Base-by-base conservation (phyloP, 257 asterid species). In the Solanum neorickii region DNA sequence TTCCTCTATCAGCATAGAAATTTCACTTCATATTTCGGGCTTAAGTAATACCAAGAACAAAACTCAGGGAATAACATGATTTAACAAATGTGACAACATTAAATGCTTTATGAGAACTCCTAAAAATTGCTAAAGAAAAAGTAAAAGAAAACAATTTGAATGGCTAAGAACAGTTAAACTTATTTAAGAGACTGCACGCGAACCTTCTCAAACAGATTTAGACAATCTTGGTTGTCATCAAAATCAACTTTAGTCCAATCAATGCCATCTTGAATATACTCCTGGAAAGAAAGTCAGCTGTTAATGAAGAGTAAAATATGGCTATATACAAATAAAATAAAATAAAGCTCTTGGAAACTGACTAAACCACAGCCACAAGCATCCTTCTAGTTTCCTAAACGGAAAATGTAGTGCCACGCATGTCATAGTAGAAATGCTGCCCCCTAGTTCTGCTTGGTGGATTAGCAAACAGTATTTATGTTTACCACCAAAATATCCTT, bases 181-280 rank as follows among this genome's bases (percentile, higher is more conserved):
- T n/a, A 87, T 75, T 89, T 27, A 80, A 80, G 68, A 80, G 85
- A 31, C 69, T 82, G 42, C 3, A 3, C 85, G 31, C 69, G 23
- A 49, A 95, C 99, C 99, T 97, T 97, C 94, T 95, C 99, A 83
- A 97, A 97, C 83, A 97, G 95, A 92, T 96, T 93, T 87, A 97
- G 96, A 90, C 99, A 97, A 87, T 95, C 98, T 90, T 97, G 98
- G 90, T 97, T 97, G 93, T 97, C 99, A 86, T 97, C 99, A 91
- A 94, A 97, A 89, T 96, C 99, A 91, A 97, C 98, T 92, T 89
- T 97, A 46, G 96, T 93, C 99, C 99, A 97, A 92, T 97, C 99
- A 93, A 97, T 97, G 89, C 99, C 99, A 89, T 97, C 98, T 93
- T 94, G 98, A 87, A 95, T 93, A 87, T 96, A 97, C 91, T 96